Evolutionary conservation across 2,329 filamentous ascomycete species (phyloP).

Genomic region (Arthroderma sp.): DNA sequence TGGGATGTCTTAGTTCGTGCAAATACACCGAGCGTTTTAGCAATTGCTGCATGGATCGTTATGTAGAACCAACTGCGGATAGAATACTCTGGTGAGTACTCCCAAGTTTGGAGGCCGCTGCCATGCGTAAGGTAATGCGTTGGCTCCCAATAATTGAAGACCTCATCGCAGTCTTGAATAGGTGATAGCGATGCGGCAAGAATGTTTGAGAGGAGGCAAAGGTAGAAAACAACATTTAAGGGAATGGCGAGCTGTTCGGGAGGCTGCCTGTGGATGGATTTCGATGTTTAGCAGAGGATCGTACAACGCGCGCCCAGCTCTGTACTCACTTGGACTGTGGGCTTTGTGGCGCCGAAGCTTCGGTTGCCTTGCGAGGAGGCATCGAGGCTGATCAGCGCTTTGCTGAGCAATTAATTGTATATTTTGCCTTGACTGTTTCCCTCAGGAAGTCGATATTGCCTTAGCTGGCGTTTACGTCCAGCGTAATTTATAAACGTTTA

Average conservation of each 20-base stretch:
- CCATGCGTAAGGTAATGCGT: conserved; percentile 87
- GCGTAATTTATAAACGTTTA: too few relatives aligned
- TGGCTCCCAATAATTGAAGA: conserved; percentile 98
- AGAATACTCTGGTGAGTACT: conserved; percentile 88
- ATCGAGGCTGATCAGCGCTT: too few relatives aligned
- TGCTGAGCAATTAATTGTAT: too few relatives aligned
- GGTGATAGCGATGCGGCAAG: conserved; percentile 71
- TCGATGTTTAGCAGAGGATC: too few relatives aligned
- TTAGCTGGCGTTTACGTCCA: too few relatives aligned
- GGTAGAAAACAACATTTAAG: conserved; percentile 64
- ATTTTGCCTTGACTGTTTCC: too few relatives aligned
- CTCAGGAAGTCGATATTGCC: too few relatives aligned
- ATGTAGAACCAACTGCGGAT: conserved; percentile 95
- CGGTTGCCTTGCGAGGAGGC: too few relatives aligned
- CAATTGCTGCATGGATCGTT: conserved; percentile 60
- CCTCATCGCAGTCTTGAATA: conserved; percentile 96
- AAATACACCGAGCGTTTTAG: conserved; percentile 50
- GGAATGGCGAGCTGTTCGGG: conserved; percentile 47
- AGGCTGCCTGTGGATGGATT: conserved; percentile 14
- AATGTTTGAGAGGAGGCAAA: conserved; percentile 61
- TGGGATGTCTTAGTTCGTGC: conserved; percentile 42
- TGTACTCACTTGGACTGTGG: too few relatives aligned
- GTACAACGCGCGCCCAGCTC: too few relatives aligned
- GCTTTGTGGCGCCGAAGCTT: too few relatives aligned
- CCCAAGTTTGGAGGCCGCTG: conserved; percentile 94